Percentiles rank a stretch among this genome's conserved stretches.
Conservation (phyloP, 108 stramenopile genomes). For the Fragilariopsis cylindrus region DNA sequence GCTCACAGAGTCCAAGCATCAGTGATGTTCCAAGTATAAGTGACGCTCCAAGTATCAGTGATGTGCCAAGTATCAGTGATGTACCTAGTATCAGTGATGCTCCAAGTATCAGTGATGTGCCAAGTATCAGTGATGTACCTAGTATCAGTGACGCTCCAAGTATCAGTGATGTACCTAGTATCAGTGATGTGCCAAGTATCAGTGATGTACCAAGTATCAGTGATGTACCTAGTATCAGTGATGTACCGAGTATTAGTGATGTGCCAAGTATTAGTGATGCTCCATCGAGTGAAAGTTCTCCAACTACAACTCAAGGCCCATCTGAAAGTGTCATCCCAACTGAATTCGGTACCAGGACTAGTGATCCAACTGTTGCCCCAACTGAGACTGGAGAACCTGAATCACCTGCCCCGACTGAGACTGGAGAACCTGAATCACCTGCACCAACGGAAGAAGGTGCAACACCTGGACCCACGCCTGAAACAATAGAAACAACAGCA, state of each 20-base stretch:
- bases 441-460: neutral
- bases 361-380: conserved; percentile 6
- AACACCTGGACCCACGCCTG: neutral
- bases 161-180: conserved; percentile 9
- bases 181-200: neutral
- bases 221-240: neutral
- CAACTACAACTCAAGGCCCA: neutral
- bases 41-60: neutral
- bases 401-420: neutral
- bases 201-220: conserved; percentile 6
- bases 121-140: neutral
- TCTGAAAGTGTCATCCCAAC: neutral
- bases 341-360: neutral
- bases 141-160: neutral
- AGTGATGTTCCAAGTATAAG: neutral
- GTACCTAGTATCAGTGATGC: conserved; percentile 5
- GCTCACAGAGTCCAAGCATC: neutral
- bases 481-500: neutral
- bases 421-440: neutral
- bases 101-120: conserved; percentile 3
- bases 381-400: neutral
- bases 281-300: neutral
- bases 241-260: neutral
- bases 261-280: conserved; percentile 3
- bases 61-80: neutral